These are phyloP conservation scores for Candida caryicola DNA, from an alignment of 805 yeast genomes.

Conservation along the genomic window DNA sequence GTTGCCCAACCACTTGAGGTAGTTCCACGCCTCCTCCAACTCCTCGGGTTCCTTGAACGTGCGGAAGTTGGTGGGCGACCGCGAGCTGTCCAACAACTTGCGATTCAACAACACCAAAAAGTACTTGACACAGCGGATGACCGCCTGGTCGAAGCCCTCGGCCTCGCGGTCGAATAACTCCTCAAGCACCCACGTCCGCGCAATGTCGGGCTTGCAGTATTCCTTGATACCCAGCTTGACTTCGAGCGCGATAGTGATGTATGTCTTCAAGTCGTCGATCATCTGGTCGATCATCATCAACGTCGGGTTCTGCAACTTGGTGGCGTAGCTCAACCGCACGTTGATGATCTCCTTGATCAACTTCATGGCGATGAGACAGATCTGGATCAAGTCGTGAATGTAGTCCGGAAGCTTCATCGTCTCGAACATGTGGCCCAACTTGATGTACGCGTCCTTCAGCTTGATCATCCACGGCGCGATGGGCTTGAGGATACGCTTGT, in stretches of 20 bases:
- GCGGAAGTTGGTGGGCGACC: conserved; percentile 59
- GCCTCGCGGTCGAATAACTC: conserved; percentile 57
- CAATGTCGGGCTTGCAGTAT: conserved; percentile 51
- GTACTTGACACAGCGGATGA: conserved; percentile 70
- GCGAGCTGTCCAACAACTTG: conserved; percentile 75
- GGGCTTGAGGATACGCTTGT: conserved; percentile 62
- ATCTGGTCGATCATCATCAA: conserved; percentile 96
- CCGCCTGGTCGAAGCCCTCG: conserved; percentile 55
- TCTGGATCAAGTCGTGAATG: conserved; percentile 57
- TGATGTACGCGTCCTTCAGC: conserved; percentile 68
- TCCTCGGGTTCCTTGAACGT: conserved; percentile 92
- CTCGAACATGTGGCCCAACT: conserved; percentile 59
- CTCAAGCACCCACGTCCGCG: conserved; percentile 68
- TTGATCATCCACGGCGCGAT: conserved; percentile 81
- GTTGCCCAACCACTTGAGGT: conserved; percentile 72
- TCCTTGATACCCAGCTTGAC: conserved; percentile 65
- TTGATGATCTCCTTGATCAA: conserved; percentile 76
- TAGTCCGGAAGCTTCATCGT: conserved; percentile 73
- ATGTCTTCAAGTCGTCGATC: conserved; percentile 77
- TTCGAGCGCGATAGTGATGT: conserved; percentile 70
- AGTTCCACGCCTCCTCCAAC: conserved; percentile 77
- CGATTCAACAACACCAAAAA: conserved; percentile 67
- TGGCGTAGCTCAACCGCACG: conserved; percentile 73
- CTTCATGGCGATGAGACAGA: conserved; percentile 74
- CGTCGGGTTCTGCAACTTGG: conserved; percentile 77